Conservation (phyloP, 108 stramenopile species). For the Chaetoceros tenuissimus region DNA sequence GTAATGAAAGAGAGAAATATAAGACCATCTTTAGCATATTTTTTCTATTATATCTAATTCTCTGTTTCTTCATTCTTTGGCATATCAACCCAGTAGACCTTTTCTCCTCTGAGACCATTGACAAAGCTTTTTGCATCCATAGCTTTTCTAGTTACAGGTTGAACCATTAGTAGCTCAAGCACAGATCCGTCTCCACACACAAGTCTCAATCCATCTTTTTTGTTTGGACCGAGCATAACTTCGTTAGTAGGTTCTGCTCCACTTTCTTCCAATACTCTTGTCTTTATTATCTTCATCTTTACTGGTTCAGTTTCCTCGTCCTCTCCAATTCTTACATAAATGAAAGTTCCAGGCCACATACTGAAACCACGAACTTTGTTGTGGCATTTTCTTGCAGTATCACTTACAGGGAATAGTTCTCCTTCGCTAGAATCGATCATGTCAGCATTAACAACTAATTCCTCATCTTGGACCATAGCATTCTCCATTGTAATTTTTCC, state of each 20-base stretch:
- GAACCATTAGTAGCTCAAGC: constrained; percentile 78
- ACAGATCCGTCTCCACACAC: constrained; percentile 87
- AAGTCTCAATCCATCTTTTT: constrained; percentile 73
- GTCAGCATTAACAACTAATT: constrained; percentile 59
- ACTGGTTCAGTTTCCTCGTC: constrained; percentile 28
- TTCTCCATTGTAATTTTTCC: constrained; percentile 73
- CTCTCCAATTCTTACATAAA: constrained; percentile 59
- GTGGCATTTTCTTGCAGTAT: constrained; percentile 66
- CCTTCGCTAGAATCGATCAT: constrained; percentile 82
- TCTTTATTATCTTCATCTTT: constrained; percentile 62
- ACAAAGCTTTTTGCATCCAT: constrained; percentile 91
- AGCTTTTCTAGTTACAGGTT: constrained; percentile 83
- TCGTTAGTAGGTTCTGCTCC: constrained; percentile 36
- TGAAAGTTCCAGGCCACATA: constrained; percentile 91
- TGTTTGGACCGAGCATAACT: constrained; percentile 57
- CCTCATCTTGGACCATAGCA: constrained; percentile 78
- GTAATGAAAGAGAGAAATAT: no score
- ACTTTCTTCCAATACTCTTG: constrained; percentile 29
- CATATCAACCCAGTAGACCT: constrained; percentile 43
- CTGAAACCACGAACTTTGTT: constrained; percentile 88
- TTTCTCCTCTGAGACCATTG: constrained; percentile 85
- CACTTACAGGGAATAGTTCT: constrained; percentile 46
- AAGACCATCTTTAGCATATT: no score
- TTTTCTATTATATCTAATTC: no score
- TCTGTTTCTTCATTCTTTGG: no score